Evolutionary conservation across 108 stramenopile species (phyloP), one percentile per base, ranked within the genome.

Genomic region (Conticribra guillardii): DNA sequence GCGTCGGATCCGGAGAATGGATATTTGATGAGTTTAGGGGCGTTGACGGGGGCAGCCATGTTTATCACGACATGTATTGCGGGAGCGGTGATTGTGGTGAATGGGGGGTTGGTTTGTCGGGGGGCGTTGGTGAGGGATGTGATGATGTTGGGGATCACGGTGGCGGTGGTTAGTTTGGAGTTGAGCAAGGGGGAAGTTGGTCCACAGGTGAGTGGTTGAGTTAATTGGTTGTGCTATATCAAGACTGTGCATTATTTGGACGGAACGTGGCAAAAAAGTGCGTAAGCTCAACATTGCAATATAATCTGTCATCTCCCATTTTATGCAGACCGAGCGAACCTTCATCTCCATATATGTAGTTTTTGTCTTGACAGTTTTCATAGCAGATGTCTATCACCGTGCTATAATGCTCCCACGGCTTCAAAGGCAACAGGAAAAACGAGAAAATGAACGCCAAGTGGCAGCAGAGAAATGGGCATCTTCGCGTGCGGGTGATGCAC

Each of bases 31-130:
- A 80, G 80, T 65, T 70, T 99, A 66, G 96, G 96, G 9, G 97
- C 96, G 23, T 75, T 99, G 46, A 94, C 97, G 3, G 98, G 98
- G 17, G 97, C 97, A 17, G 89, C 85, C 47, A 94, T 98, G 94
- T 89, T 98, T 58, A 87, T 98, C 33, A 85, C 86, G 18, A 85
- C 85, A 14, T 76, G 97, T 32, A 88, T 98, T 9, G 81, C 89
- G 0, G 97, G 96, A 5, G 52, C 84, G 27, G 92, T 97, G 3
- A 80, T 92, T 8, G 53, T 94, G 41, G 81, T 82, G 37, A 86
- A 88, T 32, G 87, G 69, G 23, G 95, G 91, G 3, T 87, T 91
- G 27, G 75, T 76, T 21, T 94, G 93, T 85, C 80, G 91, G 23
- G 95, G 95, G 15, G 95, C 95, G 2, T 60, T 94, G 50, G 83